A percentile compares a stretch with the other conserved stretches of the same genome.
These are phyloP conservation scores for Phaseolus coccineus DNA, from an alignment of 331 rosid species.

Conservation along the genomic window DNA sequence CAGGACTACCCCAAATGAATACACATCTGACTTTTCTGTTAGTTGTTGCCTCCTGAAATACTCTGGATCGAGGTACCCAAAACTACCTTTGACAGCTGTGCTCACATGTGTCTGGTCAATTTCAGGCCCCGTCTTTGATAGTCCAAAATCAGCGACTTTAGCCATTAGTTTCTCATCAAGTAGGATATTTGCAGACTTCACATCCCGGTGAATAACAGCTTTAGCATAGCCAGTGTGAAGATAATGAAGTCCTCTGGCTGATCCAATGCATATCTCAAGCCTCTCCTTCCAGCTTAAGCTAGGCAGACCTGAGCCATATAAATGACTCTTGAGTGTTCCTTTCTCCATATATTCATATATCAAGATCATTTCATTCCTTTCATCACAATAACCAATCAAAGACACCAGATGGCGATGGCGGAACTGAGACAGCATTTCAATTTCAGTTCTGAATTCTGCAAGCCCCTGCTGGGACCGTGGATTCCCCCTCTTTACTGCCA, in stretches of 20 bases:
- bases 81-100: conserved; percentile 86
- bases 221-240: conserved; percentile 84
- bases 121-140: conserved; percentile 82
- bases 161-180: conserved; percentile 89
- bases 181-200: conserved; percentile 80
- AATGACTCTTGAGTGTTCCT: conserved; percentile 78
- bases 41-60: conserved; percentile 83
- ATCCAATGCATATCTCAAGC: conserved; percentile 80
- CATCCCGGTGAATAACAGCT: conserved; percentile 83
- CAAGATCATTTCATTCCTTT: conserved; percentile 79
- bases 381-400: conserved; percentile 83
- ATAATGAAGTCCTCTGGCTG: conserved; percentile 88
- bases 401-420: conserved; percentile 88
- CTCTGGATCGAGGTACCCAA: conserved; percentile 86
- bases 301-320: conserved; percentile 68
- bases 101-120: conserved; percentile 83
- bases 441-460: conserved; percentile 78
- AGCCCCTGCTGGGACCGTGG: conserved; percentile 78
- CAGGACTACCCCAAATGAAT: conserved; percentile 84
- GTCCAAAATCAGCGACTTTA: conserved; percentile 86
- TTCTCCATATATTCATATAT: conserved; percentile 85
- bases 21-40: conserved; percentile 81
- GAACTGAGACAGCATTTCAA: conserved; percentile 81
- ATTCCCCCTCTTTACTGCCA: conserved; percentile 83
- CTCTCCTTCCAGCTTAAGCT: conserved; percentile 81